Evolutionary conservation across 306 rosid species (phyloP).

Genomic region (Calophaca sinica): DNA sequence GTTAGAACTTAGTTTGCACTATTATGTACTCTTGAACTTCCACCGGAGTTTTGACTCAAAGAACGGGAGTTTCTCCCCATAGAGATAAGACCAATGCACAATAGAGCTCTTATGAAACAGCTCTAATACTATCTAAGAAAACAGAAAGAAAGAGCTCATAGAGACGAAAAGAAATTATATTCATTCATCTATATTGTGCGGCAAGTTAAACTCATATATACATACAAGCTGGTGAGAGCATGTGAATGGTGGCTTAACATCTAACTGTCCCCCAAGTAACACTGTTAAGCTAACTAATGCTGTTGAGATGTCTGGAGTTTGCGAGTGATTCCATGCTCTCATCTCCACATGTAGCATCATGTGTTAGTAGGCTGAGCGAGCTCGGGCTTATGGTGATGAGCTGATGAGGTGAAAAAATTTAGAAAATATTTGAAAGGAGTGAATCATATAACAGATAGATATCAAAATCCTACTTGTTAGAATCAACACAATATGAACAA

Average conservation of each 20-base stretch:
- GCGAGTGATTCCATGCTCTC: slow-evolving; percentile 4
- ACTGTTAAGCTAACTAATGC: background rate
- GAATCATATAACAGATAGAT: slow-evolving; percentile 4
- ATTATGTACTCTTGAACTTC: background rate
- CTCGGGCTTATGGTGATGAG: background rate
- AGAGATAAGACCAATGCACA: background rate
- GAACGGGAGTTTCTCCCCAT: background rate
- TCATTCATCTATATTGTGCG: background rate
- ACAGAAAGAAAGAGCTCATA: background rate
- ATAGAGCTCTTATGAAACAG: background rate
- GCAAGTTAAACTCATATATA: background rate
- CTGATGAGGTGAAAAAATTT: background rate
- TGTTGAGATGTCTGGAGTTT: background rate
- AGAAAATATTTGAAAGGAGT: background rate
- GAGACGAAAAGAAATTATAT: background rate
- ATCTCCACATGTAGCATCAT: background rate
- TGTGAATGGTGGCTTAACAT: background rate
- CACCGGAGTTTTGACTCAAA: background rate
- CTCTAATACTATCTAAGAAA: background rate
- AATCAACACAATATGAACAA: slow-evolving; percentile 11
- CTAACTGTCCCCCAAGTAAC: slow-evolving; percentile 7
- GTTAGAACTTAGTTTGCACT: background rate
- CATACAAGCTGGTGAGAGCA: background rate
- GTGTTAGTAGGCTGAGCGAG: background rate
- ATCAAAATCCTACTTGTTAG: background rate